Evolutionary conservation across 2,329 filamentous ascomycete species (phyloP), one percentile per base, ranked within the genome.

Genomic region (Talaromyces sp.): DNA sequence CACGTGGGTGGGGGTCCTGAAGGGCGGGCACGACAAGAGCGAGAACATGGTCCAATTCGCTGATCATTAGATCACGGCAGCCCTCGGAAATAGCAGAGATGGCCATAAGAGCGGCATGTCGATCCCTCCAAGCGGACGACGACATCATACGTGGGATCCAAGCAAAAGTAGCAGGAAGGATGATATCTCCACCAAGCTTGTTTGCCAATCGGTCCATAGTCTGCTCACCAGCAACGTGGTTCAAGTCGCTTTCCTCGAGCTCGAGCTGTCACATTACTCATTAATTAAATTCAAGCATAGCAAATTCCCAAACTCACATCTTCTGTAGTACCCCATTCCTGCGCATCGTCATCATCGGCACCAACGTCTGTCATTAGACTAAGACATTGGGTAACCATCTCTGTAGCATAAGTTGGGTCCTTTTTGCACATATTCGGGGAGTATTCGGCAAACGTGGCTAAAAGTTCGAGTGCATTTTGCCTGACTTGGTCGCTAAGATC

Each of bases 91-190:
- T 99, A 69, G 95, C 95, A 2, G 94, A 98, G 67, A 99, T 97
- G 27, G 95, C 95, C 95, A 99, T 99, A 61, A 99, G 86, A 56
- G 95, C 95, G 37, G 95, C 95, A 78, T 99, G 95, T 68, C 94
- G 88, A 77, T 99, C 95, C 73, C 92, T 89, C 95, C 95, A 99
- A 35, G 92, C 88, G 71, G 91, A 90, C 1, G 95, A 98, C 62
- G 89, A 92, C 89, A 98, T 96, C 95, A 99, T 99, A 68, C 93
- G 87, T 10, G 95, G 95, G 45, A 99, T 87, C 95, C 95, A 99
- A 76, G 90, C 90, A 80, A 98, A 99, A 0, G 94, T 98, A 0
- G 93, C 93, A 35, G 91, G 91, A 22, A 99, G 83, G 65, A 99
- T 90, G n/a, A 91, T 89, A 73, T 91, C 85, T n/a, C 95, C 95